A percentile compares a stretch with the other conserved stretches of the same genome.
Conservation (phyloP, 345 rosid species). For the Salix brachista region DNA sequence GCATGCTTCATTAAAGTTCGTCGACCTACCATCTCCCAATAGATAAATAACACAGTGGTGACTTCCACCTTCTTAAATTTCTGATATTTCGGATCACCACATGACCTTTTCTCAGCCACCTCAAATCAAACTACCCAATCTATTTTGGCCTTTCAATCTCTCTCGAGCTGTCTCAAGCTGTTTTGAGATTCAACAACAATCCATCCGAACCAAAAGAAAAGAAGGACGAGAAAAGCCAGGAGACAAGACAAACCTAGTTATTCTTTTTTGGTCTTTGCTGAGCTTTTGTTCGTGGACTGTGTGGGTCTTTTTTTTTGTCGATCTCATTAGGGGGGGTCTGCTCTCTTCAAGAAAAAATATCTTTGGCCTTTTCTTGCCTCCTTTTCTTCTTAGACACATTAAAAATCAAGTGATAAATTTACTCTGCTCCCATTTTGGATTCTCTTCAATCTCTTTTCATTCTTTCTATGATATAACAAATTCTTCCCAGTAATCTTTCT, state of each 20-base stretch:
- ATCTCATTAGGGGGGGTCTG: not conserved
- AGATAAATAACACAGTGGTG: constrained; percentile 3
- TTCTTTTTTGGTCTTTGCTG: not conserved
- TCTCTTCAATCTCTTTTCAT: not conserved
- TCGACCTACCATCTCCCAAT: not conserved
- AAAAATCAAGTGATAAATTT: not conserved
- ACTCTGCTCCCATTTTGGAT: not conserved
- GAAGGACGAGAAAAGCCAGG: not conserved
- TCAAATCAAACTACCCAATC: constrained; percentile 4
- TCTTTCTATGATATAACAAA: not conserved
- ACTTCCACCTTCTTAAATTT: constrained; percentile 24
- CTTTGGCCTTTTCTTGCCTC: not conserved
- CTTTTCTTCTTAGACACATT: not conserved
- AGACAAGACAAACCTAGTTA: constrained; percentile 8
- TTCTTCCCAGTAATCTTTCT: not conserved
- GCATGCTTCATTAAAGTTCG: not conserved
- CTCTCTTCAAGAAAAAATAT: not conserved
- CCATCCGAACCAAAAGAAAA: constrained; percentile 1
- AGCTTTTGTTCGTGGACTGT: not conserved
- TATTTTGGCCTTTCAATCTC: not conserved
- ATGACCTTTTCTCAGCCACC: constrained; percentile 35
- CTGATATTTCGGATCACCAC: constrained; percentile 65
- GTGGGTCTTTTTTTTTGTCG: not conserved
- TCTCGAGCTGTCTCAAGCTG: not conserved
- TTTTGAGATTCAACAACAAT: constrained; percentile 15